Conservation (phyloP, 2,329 filamentous ascomycete species). For the Gyromitra esculenta region DNA sequence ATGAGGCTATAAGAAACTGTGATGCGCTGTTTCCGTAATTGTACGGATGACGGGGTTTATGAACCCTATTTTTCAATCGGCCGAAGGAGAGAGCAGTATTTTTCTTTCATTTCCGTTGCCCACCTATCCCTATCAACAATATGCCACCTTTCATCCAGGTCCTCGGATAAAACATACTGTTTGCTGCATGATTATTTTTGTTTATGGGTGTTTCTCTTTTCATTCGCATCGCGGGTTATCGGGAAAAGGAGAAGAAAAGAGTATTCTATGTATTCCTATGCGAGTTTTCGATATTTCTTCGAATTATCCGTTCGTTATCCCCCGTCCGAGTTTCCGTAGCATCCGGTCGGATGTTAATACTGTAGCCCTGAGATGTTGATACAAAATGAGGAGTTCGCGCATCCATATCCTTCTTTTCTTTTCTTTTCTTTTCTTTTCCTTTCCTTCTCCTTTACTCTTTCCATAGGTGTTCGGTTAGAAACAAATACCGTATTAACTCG, state of each 20-base stretch:
- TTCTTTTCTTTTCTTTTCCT: background rate
- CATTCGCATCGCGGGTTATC: background rate
- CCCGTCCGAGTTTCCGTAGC: background rate
- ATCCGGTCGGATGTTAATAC: background rate
- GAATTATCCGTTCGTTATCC: background rate
- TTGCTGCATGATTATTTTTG: background rate
- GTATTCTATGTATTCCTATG: background rate
- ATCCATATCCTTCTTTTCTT: conserved; percentile 5
- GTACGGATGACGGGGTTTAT: background rate
- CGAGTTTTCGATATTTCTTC: background rate
- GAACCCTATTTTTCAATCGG: background rate
- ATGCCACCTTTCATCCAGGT: background rate
- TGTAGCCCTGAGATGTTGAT: too few relatives aligned
- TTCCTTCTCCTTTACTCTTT: too few relatives aligned
- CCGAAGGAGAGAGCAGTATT: background rate
- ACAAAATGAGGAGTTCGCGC: background rate
- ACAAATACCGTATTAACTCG: too few relatives aligned
- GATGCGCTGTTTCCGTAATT: background rate
- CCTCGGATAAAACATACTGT: too few relatives aligned
- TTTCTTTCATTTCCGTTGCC: background rate
- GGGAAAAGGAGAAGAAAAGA: background rate
- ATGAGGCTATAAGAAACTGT: background rate
- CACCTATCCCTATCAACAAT: background rate
- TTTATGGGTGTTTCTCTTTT: background rate
- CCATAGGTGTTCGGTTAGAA: background rate